Base-by-base conservation (phyloP, 176 grass and related monocot genomes). In the Carex parvula region DNA sequence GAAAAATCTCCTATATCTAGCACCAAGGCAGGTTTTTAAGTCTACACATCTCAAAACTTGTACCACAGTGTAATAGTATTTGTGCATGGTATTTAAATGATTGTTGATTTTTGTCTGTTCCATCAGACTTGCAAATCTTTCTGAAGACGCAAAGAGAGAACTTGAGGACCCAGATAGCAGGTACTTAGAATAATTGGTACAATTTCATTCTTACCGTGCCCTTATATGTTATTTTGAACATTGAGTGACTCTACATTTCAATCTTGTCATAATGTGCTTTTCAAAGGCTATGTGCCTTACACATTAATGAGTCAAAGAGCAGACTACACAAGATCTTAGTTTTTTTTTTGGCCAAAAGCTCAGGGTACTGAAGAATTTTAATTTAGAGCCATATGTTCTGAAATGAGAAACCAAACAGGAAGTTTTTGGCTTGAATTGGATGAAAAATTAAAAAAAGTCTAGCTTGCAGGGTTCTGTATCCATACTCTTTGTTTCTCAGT, bases 141-240 rank as follows among this genome's bases (percentile, higher is more conserved):
- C 92, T 35, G 89, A 95, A 68, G 83, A 90, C 84, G 84, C 86
- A 11, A 98, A 89, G 83, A 66, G 39, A 80, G 17, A 79, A 46
- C 85, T 95, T 41, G 92, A 98, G 82, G 92, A 98, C 35, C 86
- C 95, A 37, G 92, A 93, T 15, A 98, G 95, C 92, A 98, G 92
- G 91, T 98, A 60, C 5, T 63, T 66, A 79, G 21, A 58, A 5
- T 33, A 58, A 10, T 50, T 22, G 46, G 22, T 50, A 17, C 18
- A 21, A 55, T 13, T 59, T 29, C 26, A 10, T 72, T 84, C 63
- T 10, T 22, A 22, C 60, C 60, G 63, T 53, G 53, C 42, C 18
- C 50, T 60, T 18, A 29, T 42, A 35, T 26, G 39, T 20, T 63
- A 81, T 21, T 57, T 41, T 72, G 1, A 52, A 63, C 5, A 2